Evolutionary conservation across 352 stramenopile genomes (phyloP).

Genomic region (Phytophthora parvispora): DNA sequence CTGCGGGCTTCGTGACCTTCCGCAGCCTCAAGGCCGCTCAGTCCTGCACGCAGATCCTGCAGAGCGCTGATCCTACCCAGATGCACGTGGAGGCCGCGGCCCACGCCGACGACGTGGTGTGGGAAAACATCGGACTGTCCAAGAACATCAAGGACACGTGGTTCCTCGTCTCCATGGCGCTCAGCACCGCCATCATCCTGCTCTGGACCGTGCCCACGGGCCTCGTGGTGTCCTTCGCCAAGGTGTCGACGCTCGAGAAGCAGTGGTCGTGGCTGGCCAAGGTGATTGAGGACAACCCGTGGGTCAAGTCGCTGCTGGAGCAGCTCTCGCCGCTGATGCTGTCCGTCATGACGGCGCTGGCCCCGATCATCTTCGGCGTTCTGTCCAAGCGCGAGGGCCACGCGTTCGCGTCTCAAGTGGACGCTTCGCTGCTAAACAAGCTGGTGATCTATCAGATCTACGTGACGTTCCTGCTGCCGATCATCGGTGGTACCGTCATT

Average conservation of each 20-base stretch:
- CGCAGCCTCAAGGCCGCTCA: conserved; percentile 77
- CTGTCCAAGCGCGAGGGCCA: conserved; percentile 87
- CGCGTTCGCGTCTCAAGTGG: conserved; percentile 66
- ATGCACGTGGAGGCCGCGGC: conserved; percentile 79
- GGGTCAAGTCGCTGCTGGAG: conserved; percentile 79
- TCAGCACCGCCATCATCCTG: conserved; percentile 79
- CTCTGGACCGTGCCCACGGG: conserved; percentile 88
- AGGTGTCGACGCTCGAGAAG: conserved; percentile 62
- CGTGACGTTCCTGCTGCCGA: conserved; percentile 84
- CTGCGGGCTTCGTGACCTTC: conserved; percentile 86
- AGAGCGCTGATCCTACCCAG: conserved; percentile 75
- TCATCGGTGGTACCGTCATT: conserved; percentile 86
- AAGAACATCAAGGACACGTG: conserved; percentile 79
- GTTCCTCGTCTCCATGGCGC: conserved; percentile 69
- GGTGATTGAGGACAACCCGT: conserved; percentile 67
- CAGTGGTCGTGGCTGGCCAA: conserved; percentile 55
- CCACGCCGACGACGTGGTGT: conserved; percentile 77
- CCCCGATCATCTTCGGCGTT: conserved; percentile 87
- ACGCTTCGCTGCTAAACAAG: conserved; percentile 84
- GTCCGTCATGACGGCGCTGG: conserved; percentile 81
- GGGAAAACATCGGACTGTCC: conserved; percentile 85
- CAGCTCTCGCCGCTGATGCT: conserved; percentile 84
- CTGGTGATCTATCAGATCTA: conserved; percentile 88
- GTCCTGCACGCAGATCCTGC: conserved; percentile 83
- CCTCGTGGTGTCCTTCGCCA: conserved; percentile 82